A percentile compares a stretch with the other conserved stretches of the same genome.
phyloP scores from a whole-genome alignment of 116 monocot species.

The Cymodocea nodosa region DNA sequence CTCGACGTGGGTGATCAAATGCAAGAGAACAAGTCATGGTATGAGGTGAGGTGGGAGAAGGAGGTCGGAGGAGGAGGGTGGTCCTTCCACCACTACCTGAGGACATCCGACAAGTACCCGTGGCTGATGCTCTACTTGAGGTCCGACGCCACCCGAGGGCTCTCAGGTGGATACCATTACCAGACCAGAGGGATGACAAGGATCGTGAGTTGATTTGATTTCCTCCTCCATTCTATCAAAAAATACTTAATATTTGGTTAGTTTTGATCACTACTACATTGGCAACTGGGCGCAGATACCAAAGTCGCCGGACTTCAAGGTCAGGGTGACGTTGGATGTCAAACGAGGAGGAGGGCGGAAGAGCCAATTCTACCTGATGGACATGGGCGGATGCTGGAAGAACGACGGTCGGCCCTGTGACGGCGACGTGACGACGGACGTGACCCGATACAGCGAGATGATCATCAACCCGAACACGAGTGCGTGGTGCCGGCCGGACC shows the following conservation, averaged over 20 bases:
- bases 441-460: slow-evolving; percentile 94
- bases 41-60: slow-evolving; percentile 66
- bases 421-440: slow-evolving; percentile 59
- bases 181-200: slow-evolving; percentile 61
- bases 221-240: background rate
- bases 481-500: slow-evolving; percentile 38
- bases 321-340: slow-evolving; percentile 43
- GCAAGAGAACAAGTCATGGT: slow-evolving; percentile 14
- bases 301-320: slow-evolving; percentile 74
- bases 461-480: slow-evolving; percentile 56
- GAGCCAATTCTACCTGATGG: slow-evolving; percentile 91
- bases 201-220: slow-evolving; percentile 41
- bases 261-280: no score
- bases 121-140: slow-evolving; percentile 85
- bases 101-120: slow-evolving; percentile 43
- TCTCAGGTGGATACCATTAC: slow-evolving; percentile 70
- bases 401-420: slow-evolving; percentile 70
- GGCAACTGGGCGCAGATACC: no score
- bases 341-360: slow-evolving; percentile 45
- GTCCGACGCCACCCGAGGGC: slow-evolving; percentile 52
- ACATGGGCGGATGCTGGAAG: slow-evolving; percentile 97
- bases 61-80: slow-evolving; percentile 36
- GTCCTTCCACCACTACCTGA: slow-evolving; percentile 59
- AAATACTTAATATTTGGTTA: no score
- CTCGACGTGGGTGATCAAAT: slow-evolving; percentile 3